Base-by-base conservation (phyloP, 768 basidiomycete species). In the Gymnopilus dilepis region DNA sequence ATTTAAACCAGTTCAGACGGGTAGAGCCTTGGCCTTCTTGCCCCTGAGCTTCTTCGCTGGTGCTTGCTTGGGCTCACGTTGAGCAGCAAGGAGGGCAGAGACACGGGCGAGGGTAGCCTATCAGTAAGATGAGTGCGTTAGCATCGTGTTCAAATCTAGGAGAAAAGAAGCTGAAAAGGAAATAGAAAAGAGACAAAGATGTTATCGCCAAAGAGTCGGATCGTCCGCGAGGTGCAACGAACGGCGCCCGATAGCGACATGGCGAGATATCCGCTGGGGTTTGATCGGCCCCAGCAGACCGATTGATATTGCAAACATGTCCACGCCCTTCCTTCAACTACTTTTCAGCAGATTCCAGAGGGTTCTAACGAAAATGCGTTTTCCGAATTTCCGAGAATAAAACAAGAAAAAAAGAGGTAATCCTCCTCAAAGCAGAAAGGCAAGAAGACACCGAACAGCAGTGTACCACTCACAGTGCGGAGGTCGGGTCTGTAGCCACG, bases 331-430 rank as follows among this genome's bases (percentile, higher is more conserved):
- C 91, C 82, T 89, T 93, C 90, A 88, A 88, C 74, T 78, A 82
- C 81, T 76, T 75, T 71, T 70, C 78, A 67, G 83, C 75, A 75
- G 67, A 47, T 74, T 91, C 89, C 89, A 85, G 91, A 82, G 89
- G 92, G 92, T 92, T 94, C 92, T 94, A 94, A 88, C 88, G 88
- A 85, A 87, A 88, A 79, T 93, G 92, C 91, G 77, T 80, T 70
- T 51, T 62, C 41, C 38, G 54, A 41, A 11, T 54, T 48, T 59
- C 26, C 53, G 22, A 57, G 55, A 66, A 40, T 55, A 38, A 56
- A 65, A 64, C 34, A 40, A 60, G 65, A 56, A 54, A 50, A 47
- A 62, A 54, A 62, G 13, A 19, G 69, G 61, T n/a, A n/a, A n/a
- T n/a, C n/a, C n/a, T n/a, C n/a, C n/a, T n/a, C n/a, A n/a, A n/a